Percentiles rank a stretch among this genome's conserved stretches.
phyloP scores from a whole-genome alignment of 345 rosid genomes.

The Arabis hirsuta region DNA sequence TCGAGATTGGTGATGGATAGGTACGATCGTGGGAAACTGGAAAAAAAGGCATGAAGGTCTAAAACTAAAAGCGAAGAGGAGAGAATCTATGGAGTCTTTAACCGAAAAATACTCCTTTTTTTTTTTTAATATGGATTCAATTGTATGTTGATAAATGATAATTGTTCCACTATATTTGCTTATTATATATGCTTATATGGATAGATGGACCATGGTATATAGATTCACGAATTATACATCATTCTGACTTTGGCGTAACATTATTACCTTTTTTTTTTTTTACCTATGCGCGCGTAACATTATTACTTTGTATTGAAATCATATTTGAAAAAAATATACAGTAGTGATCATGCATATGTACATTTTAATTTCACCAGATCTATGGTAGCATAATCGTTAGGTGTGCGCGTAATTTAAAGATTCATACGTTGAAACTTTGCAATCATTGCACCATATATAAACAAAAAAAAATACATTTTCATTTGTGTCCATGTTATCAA shows the following conservation, averaged over 20 bases:
- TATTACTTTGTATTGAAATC: neutral
- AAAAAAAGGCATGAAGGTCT: conserved; percentile 2
- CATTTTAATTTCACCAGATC: neutral
- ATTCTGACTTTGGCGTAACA: neutral
- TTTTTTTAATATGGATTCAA: neutral
- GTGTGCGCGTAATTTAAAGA: neutral
- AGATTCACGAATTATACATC: neutral
- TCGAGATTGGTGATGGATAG: conserved; percentile 2
- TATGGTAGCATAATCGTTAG: neutral
- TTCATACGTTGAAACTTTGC: too few relatives aligned
- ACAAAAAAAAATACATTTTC: neutral
- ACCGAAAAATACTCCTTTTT: neutral
- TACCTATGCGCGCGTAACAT: too few relatives aligned
- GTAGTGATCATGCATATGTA: neutral
- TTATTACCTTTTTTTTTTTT: neutral
- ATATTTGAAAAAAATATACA: neutral
- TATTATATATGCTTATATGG: neutral
- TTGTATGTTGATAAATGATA: conserved; percentile 1
- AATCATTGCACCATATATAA: too few relatives aligned
- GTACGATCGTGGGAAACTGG: conserved; percentile 7
- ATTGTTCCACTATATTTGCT: neutral
- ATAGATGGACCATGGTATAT: conserved; percentile 9
- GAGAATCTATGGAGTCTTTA: conserved; percentile 17
- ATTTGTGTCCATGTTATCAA: neutral
- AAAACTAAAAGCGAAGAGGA: conserved; percentile 15